These are phyloP conservation scores for Ottelia alismoides DNA, from an alignment of 106 monocot species.

Conservation along the genomic window DNA sequence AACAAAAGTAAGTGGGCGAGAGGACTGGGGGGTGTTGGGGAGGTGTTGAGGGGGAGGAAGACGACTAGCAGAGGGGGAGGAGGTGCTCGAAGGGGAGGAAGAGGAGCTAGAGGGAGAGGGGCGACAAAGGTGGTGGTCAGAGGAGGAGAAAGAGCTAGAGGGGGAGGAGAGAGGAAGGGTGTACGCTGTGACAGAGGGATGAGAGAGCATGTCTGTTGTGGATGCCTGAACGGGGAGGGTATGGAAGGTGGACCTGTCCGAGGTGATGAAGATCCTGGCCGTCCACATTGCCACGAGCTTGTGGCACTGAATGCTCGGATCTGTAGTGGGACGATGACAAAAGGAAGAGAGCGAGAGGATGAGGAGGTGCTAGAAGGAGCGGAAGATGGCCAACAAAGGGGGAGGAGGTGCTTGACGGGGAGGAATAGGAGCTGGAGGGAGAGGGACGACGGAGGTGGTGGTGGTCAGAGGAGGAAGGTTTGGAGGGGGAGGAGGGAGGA, in stretches of 20 bases:
- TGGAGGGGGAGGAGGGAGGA: conserved; percentile 33
- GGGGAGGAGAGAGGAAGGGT: conserved; percentile 35
- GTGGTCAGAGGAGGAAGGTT: conserved; percentile 15
- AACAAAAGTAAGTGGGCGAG: too few relatives aligned
- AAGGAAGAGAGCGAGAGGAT: too few relatives aligned
- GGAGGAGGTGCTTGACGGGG: neutral
- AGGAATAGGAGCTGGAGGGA: conserved; percentile 24
- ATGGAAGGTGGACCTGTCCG: conserved; percentile 39
- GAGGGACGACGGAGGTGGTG: conserved; percentile 35
- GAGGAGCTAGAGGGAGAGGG: conserved; percentile 35
- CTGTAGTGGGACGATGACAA: too few relatives aligned
- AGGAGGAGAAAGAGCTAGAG: conserved; percentile 23
- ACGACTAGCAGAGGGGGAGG: conserved; percentile 7
- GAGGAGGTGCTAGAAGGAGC: conserved; percentile 48
- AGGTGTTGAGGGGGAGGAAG: conserved; percentile 72
- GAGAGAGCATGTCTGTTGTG: conserved; percentile 20
- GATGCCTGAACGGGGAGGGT: conserved; percentile 22
- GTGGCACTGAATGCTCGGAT: too few relatives aligned
- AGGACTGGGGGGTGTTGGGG: conserved; percentile 34
- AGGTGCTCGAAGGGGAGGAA: neutral
- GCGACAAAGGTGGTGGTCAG: conserved; percentile 22
- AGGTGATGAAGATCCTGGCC: conserved; percentile 27
- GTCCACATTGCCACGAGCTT: conserved; percentile 50
- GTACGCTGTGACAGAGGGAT: conserved; percentile 33
- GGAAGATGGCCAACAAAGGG: conserved; percentile 21